Conservation (phyloP, 1,139 yeast genomes). For the Pichia sp. region DNA sequence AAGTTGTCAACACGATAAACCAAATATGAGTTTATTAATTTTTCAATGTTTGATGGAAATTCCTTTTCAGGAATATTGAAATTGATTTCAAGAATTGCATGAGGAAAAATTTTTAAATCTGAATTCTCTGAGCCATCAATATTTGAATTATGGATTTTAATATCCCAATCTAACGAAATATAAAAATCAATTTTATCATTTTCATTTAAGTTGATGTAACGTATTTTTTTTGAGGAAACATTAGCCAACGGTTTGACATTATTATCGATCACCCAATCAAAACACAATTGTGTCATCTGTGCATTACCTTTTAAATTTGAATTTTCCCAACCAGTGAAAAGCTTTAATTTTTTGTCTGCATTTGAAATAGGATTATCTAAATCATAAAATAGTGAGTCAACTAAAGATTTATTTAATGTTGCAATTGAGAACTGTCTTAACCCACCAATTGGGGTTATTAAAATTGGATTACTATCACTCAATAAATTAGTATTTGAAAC, state of each 20-base stretch:
- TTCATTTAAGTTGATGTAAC: constrained; percentile 36
- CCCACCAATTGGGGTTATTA: constrained; percentile 48
- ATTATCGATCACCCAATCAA: constrained; percentile 47
- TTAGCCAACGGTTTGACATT: constrained; percentile 42
- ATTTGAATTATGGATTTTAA: constrained; percentile 17
- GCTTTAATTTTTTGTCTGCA: constrained; percentile 11
- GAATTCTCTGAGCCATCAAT: constrained; percentile 10
- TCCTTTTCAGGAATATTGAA: constrained; percentile 34
- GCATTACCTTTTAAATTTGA: constrained; percentile 23
- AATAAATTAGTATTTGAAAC: constrained; percentile 9
- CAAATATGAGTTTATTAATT: constrained; percentile 31
- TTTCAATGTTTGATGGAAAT: constrained; percentile 31
- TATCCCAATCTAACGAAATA: constrained; percentile 31
- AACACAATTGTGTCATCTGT: constrained; percentile 40
- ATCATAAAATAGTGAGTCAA: constrained; percentile 25
- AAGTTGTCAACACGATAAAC: constrained; percentile 32
- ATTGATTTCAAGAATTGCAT: constrained; percentile 40
- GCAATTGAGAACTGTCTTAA: constrained; percentile 40
- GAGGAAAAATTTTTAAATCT: constrained; percentile 33
- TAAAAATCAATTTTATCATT: constrained; percentile 39
- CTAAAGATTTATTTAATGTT: constrained; percentile 27
- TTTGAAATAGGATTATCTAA: not conserved
- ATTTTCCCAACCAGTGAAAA: constrained; percentile 18
- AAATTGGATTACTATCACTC: constrained; percentile 20
- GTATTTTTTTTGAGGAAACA: constrained; percentile 41